Evolutionary conservation across 2,329 filamentous ascomycete species (phyloP), one percentile per base, ranked within the genome.

Genomic region (Sarocladium brachiariae): DNA sequence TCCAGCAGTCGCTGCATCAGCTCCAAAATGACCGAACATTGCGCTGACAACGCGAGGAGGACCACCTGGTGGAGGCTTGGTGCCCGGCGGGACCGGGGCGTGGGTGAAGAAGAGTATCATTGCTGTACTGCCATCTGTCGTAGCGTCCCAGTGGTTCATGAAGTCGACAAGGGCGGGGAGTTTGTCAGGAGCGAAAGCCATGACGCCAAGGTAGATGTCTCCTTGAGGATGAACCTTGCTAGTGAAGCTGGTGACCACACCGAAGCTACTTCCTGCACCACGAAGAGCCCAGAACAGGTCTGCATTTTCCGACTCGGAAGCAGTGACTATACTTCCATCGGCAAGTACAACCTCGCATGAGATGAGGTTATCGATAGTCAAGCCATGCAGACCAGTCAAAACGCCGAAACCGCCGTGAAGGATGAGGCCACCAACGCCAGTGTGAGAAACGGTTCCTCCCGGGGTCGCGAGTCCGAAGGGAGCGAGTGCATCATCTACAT

Each of bases 401-500:
- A 75, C 74, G 1, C 81, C 79, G 57, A 78, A 80, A 1, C 80
- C 81, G 21, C 80, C 80, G 1, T 78, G 78, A 1, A 83, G 61
- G 0, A 75, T 73, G 13, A 84, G 65, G 0, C 78, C 81, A 2
- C 78, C 80, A 5, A 84, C 75, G 5, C 81, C 81, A 1, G 80
- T 84, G 55, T 83, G 77, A 37, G 77, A 77, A 9, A 84, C 78
- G 0, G 80, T 82, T 2, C 81, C 81, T 8, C 80, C 80, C 0
- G 83, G 76, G 1, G 78, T 78, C 2, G 78, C 80, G 2, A 84
- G 70, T 0, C 71, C 71, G 56, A 78, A 64, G 45, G 71, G 62
- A 49, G 67, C 74, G 0, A 73, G 72, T 0, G 72, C 73, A 5
- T 68, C 62, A 55, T 83, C 78, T 11, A 83, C 72, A 56, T 81